Percentiles rank a stretch among this genome's conserved stretches.
Evolutionary conservation across 176 grass and related monocot genomes (phyloP).

Genomic region (Hordeum marinum): DNA sequence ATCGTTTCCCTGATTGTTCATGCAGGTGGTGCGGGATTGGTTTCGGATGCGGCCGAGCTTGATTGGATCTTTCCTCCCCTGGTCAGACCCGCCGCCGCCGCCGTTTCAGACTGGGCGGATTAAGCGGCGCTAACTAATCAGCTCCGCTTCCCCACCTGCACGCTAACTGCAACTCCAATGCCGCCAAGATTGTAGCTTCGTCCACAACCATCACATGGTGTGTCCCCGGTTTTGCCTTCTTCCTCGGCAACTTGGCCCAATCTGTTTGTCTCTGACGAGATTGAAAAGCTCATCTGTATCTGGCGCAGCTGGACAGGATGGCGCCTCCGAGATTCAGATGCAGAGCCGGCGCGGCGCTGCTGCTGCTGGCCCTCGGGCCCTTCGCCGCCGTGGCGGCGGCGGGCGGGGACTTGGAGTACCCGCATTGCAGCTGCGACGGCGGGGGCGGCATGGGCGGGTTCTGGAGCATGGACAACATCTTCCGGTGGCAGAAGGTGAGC

Average conservation of each 20-base stretch:
- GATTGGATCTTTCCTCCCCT: background rate
- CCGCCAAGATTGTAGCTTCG: background rate
- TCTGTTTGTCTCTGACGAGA: background rate
- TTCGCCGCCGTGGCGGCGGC: background rate
- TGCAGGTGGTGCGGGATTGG: background rate
- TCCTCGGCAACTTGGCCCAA: conserved; percentile 9
- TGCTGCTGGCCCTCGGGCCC: background rate
- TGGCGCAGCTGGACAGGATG: conserved; percentile 27
- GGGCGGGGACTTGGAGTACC: background rate
- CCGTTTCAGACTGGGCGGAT: conserved; percentile 1
- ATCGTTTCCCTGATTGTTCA: background rate
- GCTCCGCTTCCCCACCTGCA: conserved; percentile 1
- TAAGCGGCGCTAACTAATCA: background rate
- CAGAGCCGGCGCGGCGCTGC: conserved; percentile 2
- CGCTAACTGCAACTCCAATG: background rate
- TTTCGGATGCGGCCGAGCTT: background rate
- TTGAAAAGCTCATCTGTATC: no score
- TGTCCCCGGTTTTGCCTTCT: background rate
- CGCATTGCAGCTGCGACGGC: conserved; percentile 15
- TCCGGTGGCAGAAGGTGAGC: conserved; percentile 86
- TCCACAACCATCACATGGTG: conserved; percentile 21
- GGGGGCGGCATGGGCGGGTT: background rate
- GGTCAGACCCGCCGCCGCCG: background rate
- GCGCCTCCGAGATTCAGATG: conserved; percentile 41
- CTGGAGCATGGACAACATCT: conserved; percentile 75